These are phyloP conservation scores for Penicillium dipodomyicola DNA, from an alignment of 495 filamentous ascomycete genomes.

Conservation along the genomic window DNA sequence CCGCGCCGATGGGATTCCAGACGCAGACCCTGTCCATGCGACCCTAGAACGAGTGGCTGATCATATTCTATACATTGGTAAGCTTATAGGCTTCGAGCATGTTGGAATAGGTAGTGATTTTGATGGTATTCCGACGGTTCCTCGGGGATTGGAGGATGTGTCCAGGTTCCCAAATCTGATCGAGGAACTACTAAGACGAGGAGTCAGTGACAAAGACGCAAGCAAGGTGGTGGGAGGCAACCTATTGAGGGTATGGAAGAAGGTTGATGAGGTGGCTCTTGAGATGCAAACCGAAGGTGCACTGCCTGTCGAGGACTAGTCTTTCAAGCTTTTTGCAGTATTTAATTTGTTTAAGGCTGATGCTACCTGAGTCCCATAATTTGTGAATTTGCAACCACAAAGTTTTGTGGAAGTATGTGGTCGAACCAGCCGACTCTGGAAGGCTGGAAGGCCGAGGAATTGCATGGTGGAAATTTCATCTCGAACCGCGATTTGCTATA, in stretches of 20 bases:
- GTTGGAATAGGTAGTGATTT: slow-evolving; percentile 65
- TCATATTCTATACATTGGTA: slow-evolving; percentile 57
- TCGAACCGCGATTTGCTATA: too few species aligned
- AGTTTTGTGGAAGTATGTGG: neutral
- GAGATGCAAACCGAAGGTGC: slow-evolving; percentile 60
- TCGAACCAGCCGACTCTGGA: neutral
- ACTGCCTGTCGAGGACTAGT: slow-evolving; percentile 61
- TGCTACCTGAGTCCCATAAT: neutral
- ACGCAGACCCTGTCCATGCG: slow-evolving; percentile 57
- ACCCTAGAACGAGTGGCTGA: slow-evolving; percentile 76
- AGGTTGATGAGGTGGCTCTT: slow-evolving; percentile 64
- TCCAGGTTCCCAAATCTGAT: slow-evolving; percentile 80
- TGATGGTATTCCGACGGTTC: slow-evolving; percentile 53
- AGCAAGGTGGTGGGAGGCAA: slow-evolving; percentile 70
- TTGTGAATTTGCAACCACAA: neutral
- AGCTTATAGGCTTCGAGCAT: slow-evolving; percentile 56
- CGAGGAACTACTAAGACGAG: slow-evolving; percentile 64
- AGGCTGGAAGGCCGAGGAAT: neutral
- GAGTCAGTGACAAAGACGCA: slow-evolving; percentile 65
- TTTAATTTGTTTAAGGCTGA: neutral
- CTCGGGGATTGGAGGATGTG: slow-evolving; percentile 67
- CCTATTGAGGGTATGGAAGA: slow-evolving; percentile 70
- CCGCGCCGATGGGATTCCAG: slow-evolving; percentile 40
- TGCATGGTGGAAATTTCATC: neutral
- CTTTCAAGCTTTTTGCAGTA: neutral